Evolutionary conservation across 1,139 yeast species (phyloP).

Genomic region (Zygoascus hellenicus): DNA sequence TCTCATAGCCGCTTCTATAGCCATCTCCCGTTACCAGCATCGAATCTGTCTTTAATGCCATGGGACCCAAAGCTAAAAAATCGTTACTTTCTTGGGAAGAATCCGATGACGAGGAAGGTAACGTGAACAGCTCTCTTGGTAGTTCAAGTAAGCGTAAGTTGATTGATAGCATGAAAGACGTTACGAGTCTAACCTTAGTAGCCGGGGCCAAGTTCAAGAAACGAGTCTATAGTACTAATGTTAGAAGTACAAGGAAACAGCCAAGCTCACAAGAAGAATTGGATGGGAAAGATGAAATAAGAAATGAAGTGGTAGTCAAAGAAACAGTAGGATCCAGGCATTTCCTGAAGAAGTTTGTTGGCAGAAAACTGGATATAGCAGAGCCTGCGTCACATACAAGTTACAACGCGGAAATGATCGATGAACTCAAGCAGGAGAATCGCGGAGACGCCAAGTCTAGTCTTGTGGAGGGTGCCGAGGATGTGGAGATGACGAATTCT

Average conservation of each 20-base stretch:
- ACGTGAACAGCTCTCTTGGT: background rate
- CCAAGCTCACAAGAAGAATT: conserved; percentile 5
- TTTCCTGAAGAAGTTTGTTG: background rate
- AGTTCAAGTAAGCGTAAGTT: background rate
- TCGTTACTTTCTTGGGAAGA: conserved; percentile 5
- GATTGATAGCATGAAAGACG: background rate
- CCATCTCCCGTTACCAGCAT: background rate
- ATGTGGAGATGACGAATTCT: background rate
- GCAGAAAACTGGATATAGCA: background rate
- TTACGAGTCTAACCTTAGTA: background rate
- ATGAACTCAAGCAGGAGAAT: background rate
- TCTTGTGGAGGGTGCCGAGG: background rate
- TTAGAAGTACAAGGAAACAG: background rate
- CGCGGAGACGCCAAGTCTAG: background rate
- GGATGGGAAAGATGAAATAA: background rate
- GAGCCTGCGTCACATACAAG: background rate
- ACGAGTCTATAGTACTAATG: background rate
- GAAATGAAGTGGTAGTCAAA: background rate
- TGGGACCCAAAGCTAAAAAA: background rate
- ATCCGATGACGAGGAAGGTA: background rate
- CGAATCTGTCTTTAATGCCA: background rate
- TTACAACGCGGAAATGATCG: background rate
- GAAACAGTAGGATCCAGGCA: background rate
- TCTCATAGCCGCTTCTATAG: no score
- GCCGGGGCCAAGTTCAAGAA: conserved; percentile 2